These are phyloP conservation scores for Alternaria brassicicola DNA, from an alignment of 2,329 filamentous ascomycete genomes.

Conservation along the genomic window DNA sequence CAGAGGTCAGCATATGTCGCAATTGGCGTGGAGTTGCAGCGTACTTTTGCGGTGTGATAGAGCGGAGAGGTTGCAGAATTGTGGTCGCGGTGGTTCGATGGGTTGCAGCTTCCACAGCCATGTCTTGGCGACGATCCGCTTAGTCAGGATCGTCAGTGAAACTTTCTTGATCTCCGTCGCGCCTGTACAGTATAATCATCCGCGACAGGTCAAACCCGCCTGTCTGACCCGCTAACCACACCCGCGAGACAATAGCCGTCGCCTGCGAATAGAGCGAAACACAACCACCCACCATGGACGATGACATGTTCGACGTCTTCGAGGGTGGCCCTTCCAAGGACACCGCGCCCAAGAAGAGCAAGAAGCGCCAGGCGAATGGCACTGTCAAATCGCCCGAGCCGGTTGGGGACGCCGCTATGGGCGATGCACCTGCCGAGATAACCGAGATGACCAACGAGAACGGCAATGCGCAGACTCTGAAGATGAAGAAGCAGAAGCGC, in stretches of 20 bases:
- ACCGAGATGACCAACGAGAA: conserved; percentile 38
- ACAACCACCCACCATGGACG: conserved; percentile 45
- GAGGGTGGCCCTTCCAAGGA: conserved; percentile 44
- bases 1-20: conserved; percentile 41
- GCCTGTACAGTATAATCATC: neutral
- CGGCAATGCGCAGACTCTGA: conserved; percentile 47
- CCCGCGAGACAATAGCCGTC: neutral
- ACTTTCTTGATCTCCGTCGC: conserved; percentile 10
- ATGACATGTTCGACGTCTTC: conserved; percentile 55
- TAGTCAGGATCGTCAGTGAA: neutral
- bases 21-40: conserved; percentile 32
- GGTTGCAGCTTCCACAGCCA: conserved; percentile 1
- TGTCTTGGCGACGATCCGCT: conserved; percentile 4
- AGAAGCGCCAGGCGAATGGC: conserved; percentile 87
- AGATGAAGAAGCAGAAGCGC: conserved; percentile 70
- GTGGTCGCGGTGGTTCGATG: conserved; percentile 19
- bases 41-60: conserved; percentile 40
- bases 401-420: conserved; percentile 53
- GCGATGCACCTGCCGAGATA: conserved; percentile 47
- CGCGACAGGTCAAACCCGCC: neutral
- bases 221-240: neutral
- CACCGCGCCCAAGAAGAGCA: conserved; percentile 61
- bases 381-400: conserved; percentile 64
- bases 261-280: neutral
- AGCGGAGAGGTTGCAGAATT: conserved; percentile 35